Percentiles rank a stretch among this genome's conserved stretches.
Evolutionary conservation across 768 basidiomycete genomes (phyloP).

Genomic region (Serendipita sp.): DNA sequence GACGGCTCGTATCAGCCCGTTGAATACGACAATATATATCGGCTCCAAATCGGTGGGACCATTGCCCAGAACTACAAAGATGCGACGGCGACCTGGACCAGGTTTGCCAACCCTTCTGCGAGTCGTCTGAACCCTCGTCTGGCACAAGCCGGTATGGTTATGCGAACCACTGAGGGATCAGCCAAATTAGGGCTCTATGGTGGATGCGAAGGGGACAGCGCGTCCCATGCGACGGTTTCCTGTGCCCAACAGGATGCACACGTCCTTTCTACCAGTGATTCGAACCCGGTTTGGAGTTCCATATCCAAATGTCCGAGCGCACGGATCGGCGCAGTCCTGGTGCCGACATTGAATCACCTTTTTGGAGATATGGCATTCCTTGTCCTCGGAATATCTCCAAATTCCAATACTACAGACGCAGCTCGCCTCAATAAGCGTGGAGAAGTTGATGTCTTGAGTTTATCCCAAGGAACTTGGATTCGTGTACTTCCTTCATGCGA

Average conservation of each 20-base stretch:
- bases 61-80: constrained; percentile 49
- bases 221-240: constrained; percentile 21
- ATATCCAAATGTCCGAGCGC: constrained; percentile 41
- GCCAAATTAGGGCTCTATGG: constrained; percentile 33
- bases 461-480: constrained; percentile 39
- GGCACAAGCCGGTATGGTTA: constrained; percentile 42
- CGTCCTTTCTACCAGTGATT: constrained; percentile 30
- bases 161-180: constrained; percentile 18
- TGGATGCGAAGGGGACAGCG: constrained; percentile 43
- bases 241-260: constrained; percentile 50
- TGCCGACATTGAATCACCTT: constrained; percentile 48
- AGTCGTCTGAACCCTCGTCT: constrained; percentile 26
- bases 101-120: constrained; percentile 20
- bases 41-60: constrained; percentile 49
- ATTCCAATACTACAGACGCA: constrained; percentile 48
- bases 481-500: constrained; percentile 63
- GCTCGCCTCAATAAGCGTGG: constrained; percentile 38
- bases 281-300: constrained; percentile 20
- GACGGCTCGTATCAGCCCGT: neutral
- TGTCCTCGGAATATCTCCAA: constrained; percentile 51
- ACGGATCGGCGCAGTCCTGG: constrained; percentile 35
- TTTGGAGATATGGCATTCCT: constrained; percentile 49
- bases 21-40: constrained; percentile 44
- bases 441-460: constrained; percentile 39
- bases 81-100: constrained; percentile 45